Evolutionary conservation across 1,139 yeast species (phyloP).

Genomic region (Yamadazyma aaseri): DNA sequence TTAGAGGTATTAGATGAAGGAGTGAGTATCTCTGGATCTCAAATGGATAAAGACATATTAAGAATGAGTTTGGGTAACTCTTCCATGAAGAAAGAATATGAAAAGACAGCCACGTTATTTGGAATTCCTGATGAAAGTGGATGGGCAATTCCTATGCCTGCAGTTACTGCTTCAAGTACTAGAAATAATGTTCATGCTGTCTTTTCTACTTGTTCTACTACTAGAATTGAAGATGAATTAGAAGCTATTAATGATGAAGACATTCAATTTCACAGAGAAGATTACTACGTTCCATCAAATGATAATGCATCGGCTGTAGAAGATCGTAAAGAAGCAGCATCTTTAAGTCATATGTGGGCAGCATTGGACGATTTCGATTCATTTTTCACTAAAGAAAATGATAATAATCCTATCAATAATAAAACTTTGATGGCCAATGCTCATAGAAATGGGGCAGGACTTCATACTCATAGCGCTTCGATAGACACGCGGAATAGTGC

Average conservation of each 20-base stretch:
- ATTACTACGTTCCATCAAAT: constrained; percentile 47
- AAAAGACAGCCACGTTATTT: constrained; percentile 82
- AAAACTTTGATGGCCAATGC: constrained; percentile 4
- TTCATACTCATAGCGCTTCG: constrained; percentile 49
- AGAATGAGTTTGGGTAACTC: constrained; percentile 89
- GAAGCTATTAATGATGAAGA: constrained; percentile 36
- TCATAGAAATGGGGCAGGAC: constrained; percentile 6
- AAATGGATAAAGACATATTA: constrained; percentile 85
- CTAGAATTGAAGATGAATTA: constrained; percentile 26
- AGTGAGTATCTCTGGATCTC: constrained; percentile 81
- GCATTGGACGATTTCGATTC: constrained; percentile 93
- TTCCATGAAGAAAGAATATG: constrained; percentile 76
- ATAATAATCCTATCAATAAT: constrained; percentile 11
- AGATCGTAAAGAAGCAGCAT: constrained; percentile 67
- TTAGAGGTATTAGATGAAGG: constrained; percentile 88
- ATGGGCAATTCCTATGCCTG: constrained; percentile 97
- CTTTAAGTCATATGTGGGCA: constrained; percentile 93
- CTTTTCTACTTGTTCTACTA: constrained; percentile 67
- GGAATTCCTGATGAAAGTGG: constrained; percentile 98
- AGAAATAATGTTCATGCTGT: constrained; percentile 95
- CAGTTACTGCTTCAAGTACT: constrained; percentile 81
- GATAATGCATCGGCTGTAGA: constrained; percentile 44
- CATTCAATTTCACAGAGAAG: constrained; percentile 66
- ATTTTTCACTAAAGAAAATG: constrained; percentile 73
- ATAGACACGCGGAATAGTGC: constrained; percentile 44